Evolutionary conservation across 169 alveolate species (phyloP), one percentile per base, ranked within the genome.

Genomic region (Plasmodium chabaudi): DNA sequence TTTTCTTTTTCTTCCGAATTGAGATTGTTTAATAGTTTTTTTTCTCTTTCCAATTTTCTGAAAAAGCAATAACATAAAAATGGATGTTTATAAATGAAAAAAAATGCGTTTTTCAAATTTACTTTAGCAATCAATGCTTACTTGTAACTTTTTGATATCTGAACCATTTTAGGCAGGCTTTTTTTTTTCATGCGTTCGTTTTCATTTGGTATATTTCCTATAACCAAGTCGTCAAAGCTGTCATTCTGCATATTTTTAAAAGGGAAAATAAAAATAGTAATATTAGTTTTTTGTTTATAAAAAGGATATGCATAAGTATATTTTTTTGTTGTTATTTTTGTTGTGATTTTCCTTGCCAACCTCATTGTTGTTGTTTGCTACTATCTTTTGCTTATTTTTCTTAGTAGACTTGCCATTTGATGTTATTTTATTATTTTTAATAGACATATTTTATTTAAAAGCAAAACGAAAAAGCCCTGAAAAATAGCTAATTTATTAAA

Each of bases 181-280:
- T 39, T 72, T 27, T 74, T 59, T 51, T 64, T 51, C 9, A 42
- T 53, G 21, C 19, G 47, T 34, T 60, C 59, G 42, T 61, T 74
- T 61, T 46, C 44, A 17, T 61, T 39, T 64, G 61, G 74, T n/a
- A 74, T 74, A 39, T 74, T 74, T 34, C 88, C 88, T 47, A 74
- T 60, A 53, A 74, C 15, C 60, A 74, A 74, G 42, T 74, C 88
- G 13, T 74, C 88, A 12, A 60, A 27, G 17, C 63, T 74, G n/a
- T 74, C 88, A 17, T 65, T 74, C 21, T 19, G 27, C 3, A 44
- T 46, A 17, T 39, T 53, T 63, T 74, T 74, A 51, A 60, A 44
- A 21, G 73, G 72, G 25, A 47, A 51, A 17, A 27, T 46, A 34
- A 73, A 39, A 53, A 34, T 27, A 0, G 39, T 27, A 27, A 27